A percentile compares a stretch with the other conserved stretches of the same genome.
These are phyloP conservation scores for Fusarium sp. DNA, from an alignment of 2,329 filamentous ascomycete genomes.

Conservation along the genomic window DNA sequence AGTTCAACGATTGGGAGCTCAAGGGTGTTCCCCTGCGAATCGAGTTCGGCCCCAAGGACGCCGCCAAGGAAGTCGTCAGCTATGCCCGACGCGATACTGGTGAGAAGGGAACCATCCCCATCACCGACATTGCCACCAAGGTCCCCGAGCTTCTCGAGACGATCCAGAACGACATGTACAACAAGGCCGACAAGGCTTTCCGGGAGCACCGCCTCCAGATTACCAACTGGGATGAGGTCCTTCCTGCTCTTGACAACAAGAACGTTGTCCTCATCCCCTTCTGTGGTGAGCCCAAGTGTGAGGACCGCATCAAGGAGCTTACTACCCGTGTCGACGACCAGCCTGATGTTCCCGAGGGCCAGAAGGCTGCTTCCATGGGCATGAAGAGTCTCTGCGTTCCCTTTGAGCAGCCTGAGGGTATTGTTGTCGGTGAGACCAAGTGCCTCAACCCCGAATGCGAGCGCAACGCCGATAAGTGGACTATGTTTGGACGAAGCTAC, in stretches of 20 bases:
- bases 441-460: constrained; percentile 92
- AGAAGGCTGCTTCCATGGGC: constrained; percentile 72
- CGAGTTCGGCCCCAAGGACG: constrained; percentile 96
- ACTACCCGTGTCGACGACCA: constrained; percentile 82
- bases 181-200: constrained; percentile 84
- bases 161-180: constrained; percentile 88
- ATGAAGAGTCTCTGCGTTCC: constrained; percentile 81
- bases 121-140: constrained; percentile 80
- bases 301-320: constrained; percentile 95
- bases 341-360: constrained; percentile 66
- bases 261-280: constrained; percentile 94
- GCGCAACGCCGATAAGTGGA: constrained; percentile 84
- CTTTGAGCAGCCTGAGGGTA: constrained; percentile 87
- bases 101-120: constrained; percentile 85
- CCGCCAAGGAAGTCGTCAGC: constrained; percentile 86
- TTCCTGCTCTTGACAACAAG: constrained; percentile 90
- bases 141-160: constrained; percentile 88
- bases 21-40: constrained; percentile 95
- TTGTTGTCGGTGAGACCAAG: constrained; percentile 86
- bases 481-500: constrained; percentile 89
- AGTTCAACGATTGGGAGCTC: constrained; percentile 99
- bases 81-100: constrained; percentile 90
- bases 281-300: constrained; percentile 86
- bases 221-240: constrained; percentile 91
- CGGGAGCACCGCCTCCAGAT: constrained; percentile 85